Percentiles rank a stretch among this genome's conserved stretches.
phyloP scores from a whole-genome alignment of 768 basidiomycete species.

The Auriscalpium orientale region DNA sequence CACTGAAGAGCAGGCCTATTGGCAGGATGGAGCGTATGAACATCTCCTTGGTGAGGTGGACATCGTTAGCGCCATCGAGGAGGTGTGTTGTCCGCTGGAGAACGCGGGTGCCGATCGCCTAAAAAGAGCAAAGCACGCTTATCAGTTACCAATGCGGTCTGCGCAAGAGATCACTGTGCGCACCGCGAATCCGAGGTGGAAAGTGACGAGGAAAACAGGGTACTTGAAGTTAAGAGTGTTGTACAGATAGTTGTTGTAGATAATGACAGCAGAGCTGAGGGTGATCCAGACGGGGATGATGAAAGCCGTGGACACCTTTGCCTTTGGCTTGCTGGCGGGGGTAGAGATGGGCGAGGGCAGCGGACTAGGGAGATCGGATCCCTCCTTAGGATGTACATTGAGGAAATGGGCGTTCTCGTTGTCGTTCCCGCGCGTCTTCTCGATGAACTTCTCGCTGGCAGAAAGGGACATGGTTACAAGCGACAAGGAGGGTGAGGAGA shows the following conservation, averaged over 20 bases:
- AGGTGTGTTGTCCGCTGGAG: conserved; percentile 76
- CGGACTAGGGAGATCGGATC: conserved; percentile 17
- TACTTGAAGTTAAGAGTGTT: conserved; percentile 77
- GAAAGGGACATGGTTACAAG: not conserved
- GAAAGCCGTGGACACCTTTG: conserved; percentile 53
- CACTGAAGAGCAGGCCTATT: conserved; percentile 90
- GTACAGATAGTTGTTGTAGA: conserved; percentile 93
- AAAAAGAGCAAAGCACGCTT: not conserved
- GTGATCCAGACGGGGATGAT: conserved; percentile 93
- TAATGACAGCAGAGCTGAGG: conserved; percentile 83
- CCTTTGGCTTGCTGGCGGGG: conserved; percentile 32
- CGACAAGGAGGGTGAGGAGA: not conserved
- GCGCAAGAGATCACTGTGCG: conserved; percentile 17
- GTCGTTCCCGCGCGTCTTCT: conserved; percentile 4
- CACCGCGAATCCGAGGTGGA: conserved; percentile 65
- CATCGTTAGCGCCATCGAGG: conserved; percentile 71
- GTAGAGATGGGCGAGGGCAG: conserved; percentile 57
- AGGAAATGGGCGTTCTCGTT: conserved; percentile 3
- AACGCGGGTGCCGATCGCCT: conserved; percentile 81
- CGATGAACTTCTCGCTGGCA: conserved; percentile 7
- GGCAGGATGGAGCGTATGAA: conserved; percentile 85
- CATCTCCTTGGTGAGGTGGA: conserved; percentile 71
- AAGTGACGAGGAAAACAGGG: conserved; percentile 91
- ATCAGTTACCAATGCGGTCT: conserved; percentile 1
- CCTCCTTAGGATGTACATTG: conserved; percentile 8